A percentile compares a stretch with the other conserved stretches of the same genome.
phyloP scores from a whole-genome alignment of 192 early-diverging fungal genomes.

The Pilobolus umbonatus region DNA sequence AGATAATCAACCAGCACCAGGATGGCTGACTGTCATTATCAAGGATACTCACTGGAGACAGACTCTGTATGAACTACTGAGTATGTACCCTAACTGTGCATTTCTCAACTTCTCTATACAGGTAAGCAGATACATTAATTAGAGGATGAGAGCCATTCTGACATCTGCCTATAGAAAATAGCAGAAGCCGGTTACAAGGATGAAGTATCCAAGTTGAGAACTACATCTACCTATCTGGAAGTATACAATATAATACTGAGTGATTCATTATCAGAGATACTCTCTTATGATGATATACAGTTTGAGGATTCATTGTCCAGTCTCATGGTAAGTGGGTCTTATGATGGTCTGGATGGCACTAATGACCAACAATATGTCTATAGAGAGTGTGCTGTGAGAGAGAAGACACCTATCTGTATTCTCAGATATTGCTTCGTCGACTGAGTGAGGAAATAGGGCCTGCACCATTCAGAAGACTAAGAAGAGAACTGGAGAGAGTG shows the following conservation, averaged over 20 bases:
- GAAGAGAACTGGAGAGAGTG: constrained; percentile 44
- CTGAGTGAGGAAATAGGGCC: constrained; percentile 40
- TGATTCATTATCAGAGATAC: constrained; percentile 57
- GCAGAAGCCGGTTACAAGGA: constrained; percentile 58
- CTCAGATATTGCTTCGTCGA: constrained; percentile 41
- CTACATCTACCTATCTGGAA: constrained; percentile 60
- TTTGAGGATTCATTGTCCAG: constrained; percentile 51
- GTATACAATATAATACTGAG: constrained; percentile 61
- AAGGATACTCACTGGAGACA: constrained; percentile 58
- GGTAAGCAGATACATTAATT: constrained; percentile 3
- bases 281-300: constrained; percentile 52
- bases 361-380: neutral
- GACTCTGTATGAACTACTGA: constrained; percentile 62
- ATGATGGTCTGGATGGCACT: no score
- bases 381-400: constrained; percentile 51
- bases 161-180: constrained; percentile 38
- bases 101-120: constrained; percentile 52
- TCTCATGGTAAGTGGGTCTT: constrained; percentile 41
- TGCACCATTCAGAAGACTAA: constrained; percentile 38
- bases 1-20: constrained; percentile 32
- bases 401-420: constrained; percentile 51
- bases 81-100: constrained; percentile 52
- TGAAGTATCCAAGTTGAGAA: constrained; percentile 61
- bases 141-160: neutral
- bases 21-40: constrained; percentile 56